These are phyloP conservation scores for Penicillium cosmopolitanum DNA, from an alignment of 495 filamentous ascomycete species.

Conservation along the genomic window DNA sequence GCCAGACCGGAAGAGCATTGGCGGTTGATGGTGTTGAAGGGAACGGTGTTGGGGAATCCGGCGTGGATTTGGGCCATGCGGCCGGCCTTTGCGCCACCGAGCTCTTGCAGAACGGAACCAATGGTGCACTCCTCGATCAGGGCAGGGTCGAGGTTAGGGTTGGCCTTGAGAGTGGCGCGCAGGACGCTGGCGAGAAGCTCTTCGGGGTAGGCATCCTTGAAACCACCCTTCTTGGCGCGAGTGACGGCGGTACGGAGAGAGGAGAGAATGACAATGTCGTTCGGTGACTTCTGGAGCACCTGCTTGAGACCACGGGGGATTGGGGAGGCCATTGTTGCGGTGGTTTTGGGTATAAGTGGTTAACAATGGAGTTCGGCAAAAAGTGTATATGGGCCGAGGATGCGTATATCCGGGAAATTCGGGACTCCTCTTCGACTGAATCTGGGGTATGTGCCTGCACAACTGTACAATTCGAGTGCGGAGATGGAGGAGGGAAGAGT, in stretches of 20 bases:
- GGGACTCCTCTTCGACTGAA: neutral
- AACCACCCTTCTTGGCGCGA: conserved; percentile 78
- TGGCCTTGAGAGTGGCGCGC: conserved; percentile 73
- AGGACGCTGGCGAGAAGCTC: conserved; percentile 84
- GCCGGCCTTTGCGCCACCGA: conserved; percentile 88
- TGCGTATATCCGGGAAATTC: neutral
- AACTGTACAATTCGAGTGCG: conserved; percentile 11
- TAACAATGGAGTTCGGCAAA: neutral
- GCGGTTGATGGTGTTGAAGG: conserved; percentile 84
- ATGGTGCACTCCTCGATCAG: conserved; percentile 79
- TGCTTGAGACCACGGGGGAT: conserved; percentile 69
- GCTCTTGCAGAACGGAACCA: conserved; percentile 86
- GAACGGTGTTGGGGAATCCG: conserved; percentile 72
- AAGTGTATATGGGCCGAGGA: conserved; percentile 2
- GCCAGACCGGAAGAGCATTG: conserved; percentile 81
- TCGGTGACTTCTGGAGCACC: conserved; percentile 78
- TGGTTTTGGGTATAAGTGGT: neutral
- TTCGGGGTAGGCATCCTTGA: conserved; percentile 89
- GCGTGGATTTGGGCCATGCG: conserved; percentile 87
- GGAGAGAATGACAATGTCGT: conserved; percentile 87
- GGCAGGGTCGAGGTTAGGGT: conserved; percentile 73
- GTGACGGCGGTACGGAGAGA: conserved; percentile 84
- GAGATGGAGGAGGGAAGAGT: conserved; percentile 15
- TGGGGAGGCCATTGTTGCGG: conserved; percentile 53
- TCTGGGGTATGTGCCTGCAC: conserved; percentile 8